phyloP scores from a whole-genome alignment of 805 yeast species.

The Wickerhamiella parazyma region DNA sequence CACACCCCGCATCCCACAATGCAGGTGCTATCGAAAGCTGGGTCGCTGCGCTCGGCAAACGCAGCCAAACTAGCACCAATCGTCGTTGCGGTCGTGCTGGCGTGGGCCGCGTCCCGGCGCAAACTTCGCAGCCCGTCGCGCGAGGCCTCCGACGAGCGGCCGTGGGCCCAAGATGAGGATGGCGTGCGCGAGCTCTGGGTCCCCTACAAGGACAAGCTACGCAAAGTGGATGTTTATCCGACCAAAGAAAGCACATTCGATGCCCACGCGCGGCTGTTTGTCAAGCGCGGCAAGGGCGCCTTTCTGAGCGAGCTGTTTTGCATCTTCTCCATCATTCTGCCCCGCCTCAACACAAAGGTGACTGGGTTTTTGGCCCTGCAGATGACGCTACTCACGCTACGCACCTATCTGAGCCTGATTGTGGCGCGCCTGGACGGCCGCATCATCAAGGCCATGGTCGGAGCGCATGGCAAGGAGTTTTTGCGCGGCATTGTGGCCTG shows the following conservation, averaged over 20 bases:
- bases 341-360: slow-evolving; percentile 54
- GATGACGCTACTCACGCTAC: slow-evolving; percentile 54
- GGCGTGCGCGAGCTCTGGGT: slow-evolving; percentile 13
- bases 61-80: neutral
- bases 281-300: slow-evolving; percentile 34
- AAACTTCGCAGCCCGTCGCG: neutral
- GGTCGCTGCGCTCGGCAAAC: neutral
- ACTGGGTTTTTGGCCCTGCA: slow-evolving; percentile 54
- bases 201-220: slow-evolving; percentile 12
- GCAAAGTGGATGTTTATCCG: slow-evolving; percentile 9
- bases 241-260: slow-evolving; percentile 13
- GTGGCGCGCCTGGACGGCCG: slow-evolving; percentile 88
- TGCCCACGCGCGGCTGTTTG: slow-evolving; percentile 14
- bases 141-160: slow-evolving; percentile 7
- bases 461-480: slow-evolving; percentile 64
- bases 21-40: neutral
- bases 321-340: slow-evolving; percentile 72
- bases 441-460: slow-evolving; percentile 75
- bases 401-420: slow-evolving; percentile 77
- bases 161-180: neutral
- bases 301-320: slow-evolving; percentile 62
- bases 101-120: neutral
- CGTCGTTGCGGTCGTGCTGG: neutral
- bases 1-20: neutral
- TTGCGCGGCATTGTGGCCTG: slow-evolving; percentile 67